Conservation (phyloP, 176 grass and related monocot genomes). For the Cenchrus purpureus region DNA sequence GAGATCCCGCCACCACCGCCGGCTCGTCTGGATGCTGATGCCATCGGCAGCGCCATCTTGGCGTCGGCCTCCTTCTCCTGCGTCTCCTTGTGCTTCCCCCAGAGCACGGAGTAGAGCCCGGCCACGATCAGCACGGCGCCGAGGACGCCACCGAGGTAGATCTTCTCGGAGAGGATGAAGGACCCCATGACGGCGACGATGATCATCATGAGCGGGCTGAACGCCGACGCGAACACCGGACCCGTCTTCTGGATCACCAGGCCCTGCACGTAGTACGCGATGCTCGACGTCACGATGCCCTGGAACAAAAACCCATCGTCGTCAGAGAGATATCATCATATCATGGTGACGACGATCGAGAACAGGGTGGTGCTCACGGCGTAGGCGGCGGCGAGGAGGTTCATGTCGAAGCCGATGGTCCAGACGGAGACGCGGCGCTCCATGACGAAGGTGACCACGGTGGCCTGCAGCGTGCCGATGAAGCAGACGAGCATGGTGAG, state of each 20-base stretch:
- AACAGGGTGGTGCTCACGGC: constrained; percentile 41
- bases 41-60: constrained; percentile 55
- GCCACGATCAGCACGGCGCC: constrained; percentile 76
- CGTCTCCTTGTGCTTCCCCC: constrained; percentile 80
- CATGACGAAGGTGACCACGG: constrained; percentile 80
- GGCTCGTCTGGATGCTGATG: constrained; percentile 19
- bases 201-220: constrained; percentile 99
- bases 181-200: constrained; percentile 93
- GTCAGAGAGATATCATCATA: neutral
- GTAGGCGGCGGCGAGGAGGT: constrained; percentile 95
- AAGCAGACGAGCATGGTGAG: constrained; percentile 91
- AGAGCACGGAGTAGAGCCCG: constrained; percentile 83
- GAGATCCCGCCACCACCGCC: constrained; percentile 15
- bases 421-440: constrained; percentile 77
- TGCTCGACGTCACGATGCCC: constrained; percentile 92
- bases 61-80: constrained; percentile 47
- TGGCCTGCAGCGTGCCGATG: constrained; percentile 80
- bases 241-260: constrained; percentile 82
- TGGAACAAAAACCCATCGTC: constrained; percentile 8
- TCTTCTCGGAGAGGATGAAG: constrained; percentile 88
- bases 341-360: neutral
- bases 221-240: constrained; percentile 95
- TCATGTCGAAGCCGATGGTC: constrained; percentile 96
- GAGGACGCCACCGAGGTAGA: constrained; percentile 83
- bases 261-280: constrained; percentile 97